Evolutionary conservation across 176 grass and related monocot species (phyloP), one percentile per base, ranked within the genome.

Genomic region (Oryza nivara): DNA sequence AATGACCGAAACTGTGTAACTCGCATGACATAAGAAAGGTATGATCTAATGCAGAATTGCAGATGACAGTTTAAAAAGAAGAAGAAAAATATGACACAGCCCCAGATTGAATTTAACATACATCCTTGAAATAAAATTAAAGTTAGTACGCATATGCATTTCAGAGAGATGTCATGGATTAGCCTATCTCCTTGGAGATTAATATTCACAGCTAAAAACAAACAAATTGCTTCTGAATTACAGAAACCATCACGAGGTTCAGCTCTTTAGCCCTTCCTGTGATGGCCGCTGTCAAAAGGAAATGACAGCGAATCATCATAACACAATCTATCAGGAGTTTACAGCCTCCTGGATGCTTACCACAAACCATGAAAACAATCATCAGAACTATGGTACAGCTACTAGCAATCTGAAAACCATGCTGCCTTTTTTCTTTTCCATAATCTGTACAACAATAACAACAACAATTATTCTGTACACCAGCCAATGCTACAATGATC

Each of bases 261-360:
- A 43, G 46, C 74, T 83, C 84, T 90, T 86, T 69, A 79, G 68
- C 84, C 83, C 80, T 74, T 74, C 67, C 75, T 66, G 75, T 11
- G 83, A 84, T 51, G 49, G 14, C 3, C 13, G 8, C 30, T 54
- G 28, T 67, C 28, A 80, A 70, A 30, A n/a, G 23, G 6, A 70
- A 74, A 75, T 56, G 65, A 67, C 52, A 75, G 52, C 43, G 72
- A 11, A 87, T 65, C 41, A 71, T n/a, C 32, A 58, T 38, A 79
- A 67, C 22, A 75, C n/a, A 32, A 14, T 30, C 61, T 68, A 46
- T 19, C 40, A 51, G 64, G 22, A 72, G 8, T 89, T 9, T 83
- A 83, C 80, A 87, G 20, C 60, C 79, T 79, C 68, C 83, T 79
- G 38, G 86, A 49, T 70, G 41, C 88, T 56, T 36, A 85, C 28